Conservation (phyloP, 805 yeast species). For the Spathaspora girioi region DNA sequence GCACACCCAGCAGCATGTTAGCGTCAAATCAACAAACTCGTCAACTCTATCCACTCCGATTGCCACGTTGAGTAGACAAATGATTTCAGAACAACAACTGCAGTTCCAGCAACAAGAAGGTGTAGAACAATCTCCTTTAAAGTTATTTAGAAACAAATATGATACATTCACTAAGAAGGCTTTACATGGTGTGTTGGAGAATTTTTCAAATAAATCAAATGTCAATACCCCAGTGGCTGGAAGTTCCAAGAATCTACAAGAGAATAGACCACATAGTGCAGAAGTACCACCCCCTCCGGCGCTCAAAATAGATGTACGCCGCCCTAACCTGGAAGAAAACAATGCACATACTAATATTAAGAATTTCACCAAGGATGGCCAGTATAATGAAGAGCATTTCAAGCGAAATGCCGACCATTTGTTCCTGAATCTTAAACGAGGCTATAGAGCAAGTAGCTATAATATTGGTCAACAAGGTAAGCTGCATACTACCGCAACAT, state of each 20-base stretch:
- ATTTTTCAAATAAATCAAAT: slow-evolving; percentile 12
- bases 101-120: background rate
- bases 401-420: slow-evolving; percentile 35
- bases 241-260: background rate
- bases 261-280: background rate
- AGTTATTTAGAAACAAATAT: slow-evolving; percentile 35
- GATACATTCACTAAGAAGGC: slow-evolving; percentile 39
- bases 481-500: slow-evolving; percentile 29
- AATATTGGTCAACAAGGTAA: slow-evolving; percentile 5
- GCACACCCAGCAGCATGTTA: background rate
- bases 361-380: slow-evolving; percentile 26
- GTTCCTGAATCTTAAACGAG: slow-evolving; percentile 36
- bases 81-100: background rate
- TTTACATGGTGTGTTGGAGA: slow-evolving; percentile 23
- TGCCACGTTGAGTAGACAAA: slow-evolving; percentile 16
- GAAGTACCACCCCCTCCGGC: background rate
- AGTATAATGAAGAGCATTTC: slow-evolving; percentile 34
- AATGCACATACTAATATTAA: slow-evolving; percentile 15
- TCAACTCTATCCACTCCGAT: slow-evolving; percentile 39
- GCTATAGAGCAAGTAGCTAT: slow-evolving; percentile 12
- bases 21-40: slow-evolving; percentile 21
- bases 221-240: slow-evolving; percentile 9
- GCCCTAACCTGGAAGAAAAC: background rate
- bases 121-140: slow-evolving; percentile 31
- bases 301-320: background rate